phyloP scores from a whole-genome alignment of 345 rosid genomes.

The Gossypium longicalyx region DNA sequence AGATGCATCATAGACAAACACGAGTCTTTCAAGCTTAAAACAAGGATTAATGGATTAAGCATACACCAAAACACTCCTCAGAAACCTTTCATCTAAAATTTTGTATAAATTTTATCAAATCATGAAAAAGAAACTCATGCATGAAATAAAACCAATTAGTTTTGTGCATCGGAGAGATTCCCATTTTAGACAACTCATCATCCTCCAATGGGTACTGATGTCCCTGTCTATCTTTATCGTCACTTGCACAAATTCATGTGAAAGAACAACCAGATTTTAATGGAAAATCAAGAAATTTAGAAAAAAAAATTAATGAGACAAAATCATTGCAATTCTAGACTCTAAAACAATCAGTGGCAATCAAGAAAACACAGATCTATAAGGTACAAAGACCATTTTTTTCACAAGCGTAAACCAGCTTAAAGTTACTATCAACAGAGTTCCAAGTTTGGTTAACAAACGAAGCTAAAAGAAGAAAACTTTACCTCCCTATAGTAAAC shows the following conservation, averaged over 20 bases:
- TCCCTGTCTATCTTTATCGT: conserved; percentile 44
- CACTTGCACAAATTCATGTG: conserved; percentile 39
- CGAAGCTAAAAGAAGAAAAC: no score
- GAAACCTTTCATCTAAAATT: not conserved
- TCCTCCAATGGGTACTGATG: conserved; percentile 11
- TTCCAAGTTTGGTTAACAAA: no score
- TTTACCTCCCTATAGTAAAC: no score
- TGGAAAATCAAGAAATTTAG: no score
- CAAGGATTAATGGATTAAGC: not conserved
- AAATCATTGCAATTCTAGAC: not conserved
- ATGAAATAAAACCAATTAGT: not conserved
- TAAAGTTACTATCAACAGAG: no score
- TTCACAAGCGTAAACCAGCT: no score
- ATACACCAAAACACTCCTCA: not conserved
- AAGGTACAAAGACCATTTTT: no score
- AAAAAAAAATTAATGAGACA: no score
- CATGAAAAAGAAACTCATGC: not conserved
- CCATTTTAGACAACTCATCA: conserved; percentile 25
- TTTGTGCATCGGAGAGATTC: conserved; percentile 42
- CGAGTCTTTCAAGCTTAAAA: not conserved
- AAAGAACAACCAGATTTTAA: no score
- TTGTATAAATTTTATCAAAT: not conserved
- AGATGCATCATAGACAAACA: conserved; percentile 14
- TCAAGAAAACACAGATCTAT: no score
- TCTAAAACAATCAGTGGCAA: no score